Evolutionary conservation across 495 filamentous ascomycete genomes (phyloP).

Genomic region (Penicillium pulvis): DNA sequence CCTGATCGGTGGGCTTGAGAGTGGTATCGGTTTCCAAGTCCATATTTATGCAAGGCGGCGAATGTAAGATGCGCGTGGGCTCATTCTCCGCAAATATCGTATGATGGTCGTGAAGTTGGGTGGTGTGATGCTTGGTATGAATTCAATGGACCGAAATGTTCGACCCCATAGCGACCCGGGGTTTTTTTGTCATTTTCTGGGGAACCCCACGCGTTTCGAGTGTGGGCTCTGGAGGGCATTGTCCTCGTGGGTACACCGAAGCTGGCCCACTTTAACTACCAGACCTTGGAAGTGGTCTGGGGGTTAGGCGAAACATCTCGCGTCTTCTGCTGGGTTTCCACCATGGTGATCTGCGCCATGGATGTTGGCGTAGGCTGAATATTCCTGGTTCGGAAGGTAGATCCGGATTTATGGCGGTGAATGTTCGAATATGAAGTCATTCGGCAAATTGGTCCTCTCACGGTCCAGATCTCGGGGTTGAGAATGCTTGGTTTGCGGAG

Average conservation of each 20-base stretch:
- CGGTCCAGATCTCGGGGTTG: slow-evolving; percentile 5
- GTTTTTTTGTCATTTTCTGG: slow-evolving; percentile 18
- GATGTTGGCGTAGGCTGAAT: slow-evolving; percentile 6
- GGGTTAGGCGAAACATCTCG: slow-evolving; percentile 10
- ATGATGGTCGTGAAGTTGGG: background rate
- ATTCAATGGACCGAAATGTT: slow-evolving; percentile 1
- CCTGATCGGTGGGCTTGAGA: slow-evolving; percentile 38
- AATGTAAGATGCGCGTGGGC: background rate
- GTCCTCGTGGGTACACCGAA: slow-evolving; percentile 14
- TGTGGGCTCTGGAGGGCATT: slow-evolving; percentile 17
- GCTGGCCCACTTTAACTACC: slow-evolving; percentile 16
- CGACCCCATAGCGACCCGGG: slow-evolving; percentile 18
- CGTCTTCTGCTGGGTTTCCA: slow-evolving; percentile 2
- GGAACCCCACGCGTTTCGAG: slow-evolving; percentile 23
- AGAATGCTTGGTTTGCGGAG: background rate
- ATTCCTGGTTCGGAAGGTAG: slow-evolving; percentile 27
- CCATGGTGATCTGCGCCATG: slow-evolving; percentile 11
- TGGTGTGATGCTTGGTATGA: slow-evolving; percentile 4
- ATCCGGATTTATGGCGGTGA: slow-evolving; percentile 15
- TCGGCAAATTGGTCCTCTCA: slow-evolving; percentile 6
- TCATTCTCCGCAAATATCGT: slow-evolving; percentile 19
- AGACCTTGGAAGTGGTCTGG: slow-evolving; percentile 9
- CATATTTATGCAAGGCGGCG: slow-evolving; percentile 18
- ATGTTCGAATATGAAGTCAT: slow-evolving; percentile 16
- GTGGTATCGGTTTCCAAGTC: slow-evolving; percentile 35